Conservation (phyloP, 2,329 filamentous ascomycete species). For the Monilinia fructicola region DNA sequence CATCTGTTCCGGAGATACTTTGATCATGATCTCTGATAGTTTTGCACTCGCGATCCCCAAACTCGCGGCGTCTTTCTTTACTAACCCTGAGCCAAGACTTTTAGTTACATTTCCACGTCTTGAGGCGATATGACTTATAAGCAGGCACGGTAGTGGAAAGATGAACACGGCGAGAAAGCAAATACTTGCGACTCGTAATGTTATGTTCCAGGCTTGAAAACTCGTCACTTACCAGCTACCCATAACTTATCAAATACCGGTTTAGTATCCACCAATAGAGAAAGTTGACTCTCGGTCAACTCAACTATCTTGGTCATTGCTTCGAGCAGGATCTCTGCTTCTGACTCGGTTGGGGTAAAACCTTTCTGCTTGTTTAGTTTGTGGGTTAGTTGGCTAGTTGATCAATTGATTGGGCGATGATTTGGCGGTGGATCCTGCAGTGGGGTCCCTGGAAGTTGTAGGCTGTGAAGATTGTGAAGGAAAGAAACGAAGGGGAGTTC, state of each 20-base stretch:
- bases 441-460: too few relatives aligned
- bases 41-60: background rate
- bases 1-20: background rate
- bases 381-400: background rate
- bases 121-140: too few relatives aligned
- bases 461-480: too few relatives aligned
- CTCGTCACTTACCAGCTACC: slow-evolving; percentile 2
- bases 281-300: slow-evolving; percentile 7
- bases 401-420: too few relatives aligned
- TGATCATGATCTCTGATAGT: background rate
- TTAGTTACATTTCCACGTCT: background rate
- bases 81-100: background rate
- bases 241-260: slow-evolving; percentile 16
- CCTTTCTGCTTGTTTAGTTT: background rate
- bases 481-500: too few relatives aligned
- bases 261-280: background rate
- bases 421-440: too few relatives aligned
- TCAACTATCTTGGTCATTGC: slow-evolving; percentile 4
- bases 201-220: too few relatives aligned
- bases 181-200: too few relatives aligned
- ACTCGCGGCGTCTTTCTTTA: background rate
- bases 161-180: background rate
- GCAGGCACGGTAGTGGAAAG: background rate
- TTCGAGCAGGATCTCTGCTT: background rate
- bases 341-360: background rate